Evolutionary conservation across 2,329 filamentous ascomycete species (phyloP).

Genomic region (Mycosphaerelloides madeirae): DNA sequence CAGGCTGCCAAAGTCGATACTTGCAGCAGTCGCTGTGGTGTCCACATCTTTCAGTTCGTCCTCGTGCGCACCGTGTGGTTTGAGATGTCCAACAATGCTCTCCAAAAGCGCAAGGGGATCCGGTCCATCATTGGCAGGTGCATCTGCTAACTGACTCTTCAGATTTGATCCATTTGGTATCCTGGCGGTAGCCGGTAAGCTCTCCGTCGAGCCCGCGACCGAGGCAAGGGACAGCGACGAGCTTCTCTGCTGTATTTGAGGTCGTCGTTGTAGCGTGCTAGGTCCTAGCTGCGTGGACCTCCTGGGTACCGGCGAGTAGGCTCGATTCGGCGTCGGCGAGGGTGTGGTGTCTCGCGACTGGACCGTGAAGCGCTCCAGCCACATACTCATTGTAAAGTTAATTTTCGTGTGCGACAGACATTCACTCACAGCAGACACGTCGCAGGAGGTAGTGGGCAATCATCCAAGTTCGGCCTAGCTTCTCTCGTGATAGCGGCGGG

Average conservation of each 20-base stretch:
- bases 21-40: slow-evolving; percentile 48
- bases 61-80: slow-evolving; percentile 3
- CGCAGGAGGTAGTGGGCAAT: no score
- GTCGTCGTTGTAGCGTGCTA: slow-evolving; percentile 62
- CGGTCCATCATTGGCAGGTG: slow-evolving; percentile 52
- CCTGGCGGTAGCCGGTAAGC: slow-evolving; percentile 62
- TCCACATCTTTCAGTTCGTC: slow-evolving; percentile 35
- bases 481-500: no score
- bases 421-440: no score
- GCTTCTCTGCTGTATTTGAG: slow-evolving; percentile 63
- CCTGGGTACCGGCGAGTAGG: slow-evolving; percentile 67
- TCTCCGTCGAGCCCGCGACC: slow-evolving; percentile 70
- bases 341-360: slow-evolving; percentile 66
- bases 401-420: no score
- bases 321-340: slow-evolving; percentile 59
- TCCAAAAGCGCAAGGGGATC: slow-evolving; percentile 70
- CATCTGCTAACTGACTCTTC: slow-evolving; percentile 52
- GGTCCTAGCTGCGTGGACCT: slow-evolving; percentile 65
- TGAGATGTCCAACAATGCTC: slow-evolving; percentile 48
- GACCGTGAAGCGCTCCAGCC: slow-evolving; percentile 80
- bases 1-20: slow-evolving; percentile 74
- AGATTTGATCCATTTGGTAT: slow-evolving; percentile 64
- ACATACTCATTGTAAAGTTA: slow-evolving; percentile 34
- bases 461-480: no score
- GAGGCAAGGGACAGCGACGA: slow-evolving; percentile 73